These are phyloP conservation scores for Acanthamoeba culbertsoni DNA, from an alignment of 208 protist species.

Conservation along the genomic window DNA sequence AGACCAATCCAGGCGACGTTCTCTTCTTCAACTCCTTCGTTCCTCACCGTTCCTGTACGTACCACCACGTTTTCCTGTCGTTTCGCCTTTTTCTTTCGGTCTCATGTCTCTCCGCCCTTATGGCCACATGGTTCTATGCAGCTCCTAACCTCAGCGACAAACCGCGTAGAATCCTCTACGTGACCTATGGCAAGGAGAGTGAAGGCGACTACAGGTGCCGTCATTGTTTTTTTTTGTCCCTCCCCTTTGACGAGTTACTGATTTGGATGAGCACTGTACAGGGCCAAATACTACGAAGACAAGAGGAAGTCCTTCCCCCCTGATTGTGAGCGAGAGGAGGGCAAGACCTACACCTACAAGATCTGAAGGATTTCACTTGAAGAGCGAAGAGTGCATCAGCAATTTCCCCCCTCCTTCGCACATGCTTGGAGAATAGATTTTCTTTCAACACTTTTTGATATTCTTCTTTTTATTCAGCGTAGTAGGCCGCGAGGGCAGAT, in stretches of 20 bases:
- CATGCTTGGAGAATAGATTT: no score
- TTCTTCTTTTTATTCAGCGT: not conserved
- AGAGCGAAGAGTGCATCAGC: no score
- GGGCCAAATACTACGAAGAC: slow-evolving; percentile 68
- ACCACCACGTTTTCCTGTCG: not conserved
- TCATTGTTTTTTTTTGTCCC: not conserved
- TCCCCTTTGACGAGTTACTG: not conserved
- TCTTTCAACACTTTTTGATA: no score
- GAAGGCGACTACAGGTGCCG: not conserved
- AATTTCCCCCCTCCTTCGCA: no score
- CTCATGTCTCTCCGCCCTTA: not conserved
- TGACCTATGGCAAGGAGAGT: slow-evolving; percentile 56
- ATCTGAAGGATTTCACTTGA: no score
- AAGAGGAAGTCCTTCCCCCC: slow-evolving; percentile 65
- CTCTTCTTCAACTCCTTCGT: slow-evolving; percentile 69
- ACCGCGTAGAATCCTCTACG: slow-evolving; percentile 53
- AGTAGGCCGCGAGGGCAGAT: not conserved
- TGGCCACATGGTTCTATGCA: not conserved
- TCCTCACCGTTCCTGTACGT: slow-evolving; percentile 53
- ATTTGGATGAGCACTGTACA: not conserved
- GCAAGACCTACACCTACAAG: slow-evolving; percentile 61
- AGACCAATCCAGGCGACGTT: slow-evolving; percentile 64
- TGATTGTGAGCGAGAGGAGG: slow-evolving; percentile 60
- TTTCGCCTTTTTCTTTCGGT: not conserved
- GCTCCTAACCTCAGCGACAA: slow-evolving; percentile 55